Conservation (phyloP, 257 asterid genomes). For the Capsicum rhomboideum region DNA sequence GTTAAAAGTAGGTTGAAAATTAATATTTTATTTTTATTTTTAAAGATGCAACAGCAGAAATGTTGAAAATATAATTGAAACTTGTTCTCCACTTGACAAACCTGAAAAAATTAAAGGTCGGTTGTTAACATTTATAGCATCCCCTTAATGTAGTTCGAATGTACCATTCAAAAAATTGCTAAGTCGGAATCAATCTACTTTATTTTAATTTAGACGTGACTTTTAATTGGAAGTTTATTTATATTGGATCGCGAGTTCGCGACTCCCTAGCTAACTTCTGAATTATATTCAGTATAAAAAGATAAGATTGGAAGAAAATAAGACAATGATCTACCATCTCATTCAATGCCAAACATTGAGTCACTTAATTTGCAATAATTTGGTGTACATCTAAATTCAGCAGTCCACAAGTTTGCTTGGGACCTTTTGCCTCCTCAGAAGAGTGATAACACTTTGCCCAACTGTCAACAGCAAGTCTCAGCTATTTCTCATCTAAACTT, state of each 20-base stretch:
- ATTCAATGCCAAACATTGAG: background rate
- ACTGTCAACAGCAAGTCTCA: background rate
- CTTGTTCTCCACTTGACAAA: no score
- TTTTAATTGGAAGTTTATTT: background rate
- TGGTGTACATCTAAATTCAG: background rate
- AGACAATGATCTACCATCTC: background rate
- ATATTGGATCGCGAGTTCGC: background rate
- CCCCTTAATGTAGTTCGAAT: background rate
- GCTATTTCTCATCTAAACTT: background rate
- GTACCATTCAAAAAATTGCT: background rate
- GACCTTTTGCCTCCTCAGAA: background rate
- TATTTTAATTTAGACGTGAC: background rate
- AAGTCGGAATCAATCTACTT: background rate
- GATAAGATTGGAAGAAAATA: background rate
- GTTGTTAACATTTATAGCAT: background rate
- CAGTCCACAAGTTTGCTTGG: background rate
- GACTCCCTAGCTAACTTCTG: background rate
- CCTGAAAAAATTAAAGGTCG: background rate
- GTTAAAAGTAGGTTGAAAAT: no score
- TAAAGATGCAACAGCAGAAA: no score
- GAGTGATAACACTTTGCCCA: background rate
- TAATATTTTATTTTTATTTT: no score
- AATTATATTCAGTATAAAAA: background rate
- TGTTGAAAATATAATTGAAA: no score
- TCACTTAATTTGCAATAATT: background rate